Base-by-base conservation (phyloP, 2,329 filamentous ascomycete species). In the Scortechinia acanthostroma region DNA sequence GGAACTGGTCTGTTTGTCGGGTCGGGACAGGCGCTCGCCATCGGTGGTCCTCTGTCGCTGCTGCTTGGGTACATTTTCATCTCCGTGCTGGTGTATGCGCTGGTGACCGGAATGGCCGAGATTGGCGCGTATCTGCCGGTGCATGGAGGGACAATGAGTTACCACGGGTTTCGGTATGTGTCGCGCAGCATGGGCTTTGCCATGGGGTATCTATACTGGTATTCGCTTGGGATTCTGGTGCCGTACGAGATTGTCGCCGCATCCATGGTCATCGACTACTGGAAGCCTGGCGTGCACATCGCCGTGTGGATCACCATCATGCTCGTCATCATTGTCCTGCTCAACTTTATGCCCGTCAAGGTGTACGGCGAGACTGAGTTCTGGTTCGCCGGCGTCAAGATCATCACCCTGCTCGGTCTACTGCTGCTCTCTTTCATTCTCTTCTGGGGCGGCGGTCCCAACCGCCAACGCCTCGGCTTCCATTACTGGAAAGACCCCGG, bases 351-450 rank as follows among this genome's bases (percentile, higher is more conserved):
- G 45, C 73, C 74, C 44, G 73, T 80, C 16, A 63, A 65, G 44
- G 65, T 76, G 50, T 82, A 78, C 52, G 77, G 77, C 35, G 77
- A 83, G 58, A 70, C 75, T 42, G 77, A 82, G 55, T 81, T 82
- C 54, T 74, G 74, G 66, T 80, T 80, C 50, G 73, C 76, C 35
- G 73, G 69, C 43, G 68, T 80, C 61, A 83, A 83, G 61, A 65
- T 82, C 35, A 66, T 79, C 49, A 74, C 73, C 48, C 77, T 82
- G 49, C 55, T 76, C 16, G 76, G 75, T 16, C 67, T 81, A 44
- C 71, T 80, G 55, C 71, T 80, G 43, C 58, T 77, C 3, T 69
- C 72, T 49, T 55, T 79, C 45, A 69, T 80, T 53, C 67, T 80
- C 47, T 72, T 77, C 58, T 71, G 74, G 28, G 76, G 74, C 45